Evolutionary conservation across 2,329 filamentous ascomycete species (phyloP), one percentile per base, ranked within the genome.

Genomic region (Fusarium succisae): DNA sequence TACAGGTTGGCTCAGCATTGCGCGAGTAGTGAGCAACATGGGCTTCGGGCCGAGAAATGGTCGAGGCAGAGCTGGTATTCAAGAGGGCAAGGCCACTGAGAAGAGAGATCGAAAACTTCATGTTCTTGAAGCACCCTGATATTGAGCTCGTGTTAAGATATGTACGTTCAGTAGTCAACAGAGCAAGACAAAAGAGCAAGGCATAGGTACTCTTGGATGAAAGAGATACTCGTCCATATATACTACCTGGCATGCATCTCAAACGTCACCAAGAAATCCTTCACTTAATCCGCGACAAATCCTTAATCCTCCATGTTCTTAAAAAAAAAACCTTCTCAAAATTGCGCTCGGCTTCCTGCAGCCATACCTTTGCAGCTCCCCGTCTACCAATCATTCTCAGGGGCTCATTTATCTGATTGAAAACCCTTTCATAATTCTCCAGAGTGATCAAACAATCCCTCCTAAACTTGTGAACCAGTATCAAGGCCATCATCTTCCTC

Each of bases 101-200:
- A 47, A 71, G 44, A 28, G 69, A 59, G 38, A 64, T 32, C 22
- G 73, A 67, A 68, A 79, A 51, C 51, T 67, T 76, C 77, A 78
- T 78, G 47, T n/a, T 66, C 17, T 48, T 39, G 18, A 26, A 44
- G 14, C 20, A 13, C 35, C 20, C 24, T 22, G 48, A 43, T 43
- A 26, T 51, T 53, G 59, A 66, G 37, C 59, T 50, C 60, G 63
- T 26, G 57, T 61, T 58, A 66, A 63, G 17, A 39, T 38, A 47
- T 18, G 24, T 13, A n/a, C 38, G 30, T 28, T 18, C 32, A 30
- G 44, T 22, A 30, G 61, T 28, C 10, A 32, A 47, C 24, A 54
- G 53, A 44, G 45, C 41, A 57, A 44, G 39, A 32, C 14, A 37
- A 61, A 26, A n/a, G n/a, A 62, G 28, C 38, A 44, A 24, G 18